Conservation (phyloP, 495 filamentous ascomycete species). For the Jackrogersella minutella region DNA sequence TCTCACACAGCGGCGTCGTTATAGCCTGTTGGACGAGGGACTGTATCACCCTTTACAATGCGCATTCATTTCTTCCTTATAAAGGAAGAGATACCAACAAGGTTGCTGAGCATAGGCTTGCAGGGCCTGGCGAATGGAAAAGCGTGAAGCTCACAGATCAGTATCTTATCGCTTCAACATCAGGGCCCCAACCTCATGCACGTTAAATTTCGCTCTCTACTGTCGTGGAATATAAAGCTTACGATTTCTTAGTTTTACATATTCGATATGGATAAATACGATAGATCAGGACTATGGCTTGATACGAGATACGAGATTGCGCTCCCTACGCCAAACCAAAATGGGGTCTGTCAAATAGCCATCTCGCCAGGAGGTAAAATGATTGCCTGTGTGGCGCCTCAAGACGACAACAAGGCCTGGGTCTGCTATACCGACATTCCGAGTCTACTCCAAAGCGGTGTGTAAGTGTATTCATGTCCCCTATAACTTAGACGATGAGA, state of each 20-base stretch:
- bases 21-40: slow-evolving; percentile 48
- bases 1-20: slow-evolving; percentile 38
- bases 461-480: neutral
- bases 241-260: slow-evolving; percentile 25
- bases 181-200: slow-evolving; percentile 27
- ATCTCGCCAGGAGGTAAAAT: slow-evolving; percentile 45
- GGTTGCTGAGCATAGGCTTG: slow-evolving; percentile 5
- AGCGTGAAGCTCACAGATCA: slow-evolving; percentile 27
- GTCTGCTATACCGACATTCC: slow-evolving; percentile 10
- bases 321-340: neutral
- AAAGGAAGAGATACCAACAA: neutral
- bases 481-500: neutral
- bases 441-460: neutral
- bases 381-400: slow-evolving; percentile 30
- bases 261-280: slow-evolving; percentile 25
- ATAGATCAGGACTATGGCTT: slow-evolving; percentile 17
- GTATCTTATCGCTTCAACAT: slow-evolving; percentile 38
- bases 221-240: neutral
- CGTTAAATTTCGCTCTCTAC: neutral
- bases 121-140: slow-evolving; percentile 20
- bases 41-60: slow-evolving; percentile 44
- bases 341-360: slow-evolving; percentile 30
- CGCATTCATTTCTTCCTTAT: slow-evolving; percentile 28
- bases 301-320: slow-evolving; percentile 19
- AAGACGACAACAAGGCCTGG: neutral